A percentile compares a stretch with the other conserved stretches of the same genome.
Conservation (phyloP, 208 protist genomes). For the Strigomonas oncopelti region DNA sequence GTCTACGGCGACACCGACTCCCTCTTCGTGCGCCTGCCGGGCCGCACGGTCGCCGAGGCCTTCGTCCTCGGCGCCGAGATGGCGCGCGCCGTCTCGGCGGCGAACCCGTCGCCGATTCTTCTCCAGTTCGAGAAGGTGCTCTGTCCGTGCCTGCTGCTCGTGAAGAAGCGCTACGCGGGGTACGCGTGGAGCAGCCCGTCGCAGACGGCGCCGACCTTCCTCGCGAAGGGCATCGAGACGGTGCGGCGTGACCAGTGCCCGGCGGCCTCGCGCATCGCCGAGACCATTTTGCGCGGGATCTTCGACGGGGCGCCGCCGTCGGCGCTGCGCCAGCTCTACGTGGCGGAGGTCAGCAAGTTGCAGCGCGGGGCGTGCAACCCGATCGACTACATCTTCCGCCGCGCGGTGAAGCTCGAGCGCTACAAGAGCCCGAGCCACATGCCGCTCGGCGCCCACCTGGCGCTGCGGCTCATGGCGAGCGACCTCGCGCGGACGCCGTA, state of each 20-base stretch:
- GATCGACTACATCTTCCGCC: slow-evolving; percentile 66
- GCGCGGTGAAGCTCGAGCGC: slow-evolving; percentile 66
- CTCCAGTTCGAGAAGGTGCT: slow-evolving; percentile 99
- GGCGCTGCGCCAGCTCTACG: slow-evolving; percentile 32
- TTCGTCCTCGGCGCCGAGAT: slow-evolving; percentile 71
- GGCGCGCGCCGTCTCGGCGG: slow-evolving; percentile 88
- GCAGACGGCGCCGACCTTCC: slow-evolving; percentile 94
- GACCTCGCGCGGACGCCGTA: slow-evolving; percentile 57
- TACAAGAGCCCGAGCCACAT: slow-evolving; percentile 52
- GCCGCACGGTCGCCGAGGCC: slow-evolving; percentile 53
- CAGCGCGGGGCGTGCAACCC: slow-evolving; percentile 50
- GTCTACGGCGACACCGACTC: slow-evolving; percentile 99
- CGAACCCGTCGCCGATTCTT: slow-evolving; percentile 94
- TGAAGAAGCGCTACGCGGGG: slow-evolving; percentile 99
- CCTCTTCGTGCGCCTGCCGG: slow-evolving; percentile 93
- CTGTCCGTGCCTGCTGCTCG: slow-evolving; percentile 99
- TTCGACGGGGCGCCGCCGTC: slow-evolving; percentile 39
- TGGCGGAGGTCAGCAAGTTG: slow-evolving; percentile 37
- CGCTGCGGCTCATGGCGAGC: slow-evolving; percentile 50
- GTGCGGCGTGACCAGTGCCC: slow-evolving; percentile 99
- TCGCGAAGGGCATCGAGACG: slow-evolving; percentile 98
- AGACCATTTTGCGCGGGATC: slow-evolving; percentile 40
- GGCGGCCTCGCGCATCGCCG: slow-evolving; percentile 39
- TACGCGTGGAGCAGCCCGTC: slow-evolving; percentile 95
- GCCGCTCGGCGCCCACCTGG: slow-evolving; percentile 61